Base-by-base conservation (phyloP, 1,284 basidiomycete genomes). In the Irpex sp. region DNA sequence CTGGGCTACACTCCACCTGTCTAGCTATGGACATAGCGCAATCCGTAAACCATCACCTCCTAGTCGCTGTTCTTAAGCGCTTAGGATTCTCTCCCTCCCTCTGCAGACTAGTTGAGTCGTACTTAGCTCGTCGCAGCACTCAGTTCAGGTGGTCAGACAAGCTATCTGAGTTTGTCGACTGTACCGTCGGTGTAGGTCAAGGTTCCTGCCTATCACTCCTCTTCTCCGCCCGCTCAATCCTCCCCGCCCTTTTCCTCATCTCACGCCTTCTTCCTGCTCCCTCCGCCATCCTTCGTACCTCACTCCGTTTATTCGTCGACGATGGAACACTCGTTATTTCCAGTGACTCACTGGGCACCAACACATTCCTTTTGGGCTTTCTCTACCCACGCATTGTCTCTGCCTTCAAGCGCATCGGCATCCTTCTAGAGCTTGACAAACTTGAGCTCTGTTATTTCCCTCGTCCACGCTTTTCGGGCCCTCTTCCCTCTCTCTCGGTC, bases 161-260 rank as follows among this genome's bases (percentile, higher is more conserved):
- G 4, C 42, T 45, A 12, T 45, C 42, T 18, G 42, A 45, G 6
- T 6, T 4, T 4, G 42, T 45, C 3, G 63, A 63, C 39, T 63
- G 63, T 45, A 56, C 61, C 0, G 55, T 63, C 1, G 61, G 65
- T 4, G 56, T 64, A 1, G 63, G 62, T 0, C 66, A 66, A n/a
- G 66, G 66, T 1, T 66, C 65, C 0, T 42, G 58, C 2, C 61
- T 67, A 0, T 67, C 66, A 7, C 63, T 63, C 1, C 54, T 63
- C 36, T 47, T 64, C 10, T 58, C 65, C 1, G 61, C 55, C 23
- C 56, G 66, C 5, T 58, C 59, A 18, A 54, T 65, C 4, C 6
- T 19, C 63, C n/a, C 64, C 59, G 1, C 42, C 42, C 42, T 45
- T 3, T 45, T 45, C 42, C 12, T 45, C 42, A 45, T 18, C n/a